Percentiles rank a stretch among this genome's conserved stretches.
Conservation (phyloP, 306 rosid species). For the Arachis hypogaea region DNA sequence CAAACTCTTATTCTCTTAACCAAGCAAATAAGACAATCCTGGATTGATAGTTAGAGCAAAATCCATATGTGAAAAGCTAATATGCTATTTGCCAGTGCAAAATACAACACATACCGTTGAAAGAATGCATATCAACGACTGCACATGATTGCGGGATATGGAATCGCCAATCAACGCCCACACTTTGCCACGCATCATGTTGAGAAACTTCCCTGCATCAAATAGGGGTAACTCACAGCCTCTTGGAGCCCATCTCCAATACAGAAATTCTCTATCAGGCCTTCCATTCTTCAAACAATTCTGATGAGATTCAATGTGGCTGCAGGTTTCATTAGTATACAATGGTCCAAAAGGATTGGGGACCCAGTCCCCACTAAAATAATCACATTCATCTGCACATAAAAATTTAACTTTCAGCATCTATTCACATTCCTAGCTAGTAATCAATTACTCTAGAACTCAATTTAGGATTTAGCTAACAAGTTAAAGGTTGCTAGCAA, state of each 20-base stretch:
- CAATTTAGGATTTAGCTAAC: not conserved
- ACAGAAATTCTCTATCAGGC: conserved; percentile 69
- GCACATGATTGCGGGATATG: conserved; percentile 92
- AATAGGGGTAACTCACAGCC: conserved; percentile 69
- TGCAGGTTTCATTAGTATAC: conserved; percentile 77
- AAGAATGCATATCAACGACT: conserved; percentile 85
- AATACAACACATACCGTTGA: conserved; percentile 61
- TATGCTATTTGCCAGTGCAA: conserved; percentile 18
- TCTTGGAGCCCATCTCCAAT: conserved; percentile 90
- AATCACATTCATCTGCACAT: conserved; percentile 72
- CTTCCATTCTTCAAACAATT: conserved; percentile 87
- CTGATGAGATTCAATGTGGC: conserved; percentile 81
- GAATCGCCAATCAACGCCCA: conserved; percentile 98
- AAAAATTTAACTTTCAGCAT: not conserved
- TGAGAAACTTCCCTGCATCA: conserved; percentile 68
- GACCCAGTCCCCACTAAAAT: conserved; percentile 82
- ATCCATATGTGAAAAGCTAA: not conserved
- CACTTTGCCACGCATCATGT: conserved; percentile 68
- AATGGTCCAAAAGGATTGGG: conserved; percentile 65
- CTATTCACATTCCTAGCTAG: conserved; percentile 1
- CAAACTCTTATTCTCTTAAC: not conserved
- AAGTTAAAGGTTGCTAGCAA: no score
- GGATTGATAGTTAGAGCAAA: not conserved
- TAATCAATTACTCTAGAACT: not conserved
- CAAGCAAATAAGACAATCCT: conserved; percentile 2